Evolutionary conservation across 345 rosid genomes (phyloP), one percentile per base, ranked within the genome.

Genomic region (Dipteronia sinensis): DNA sequence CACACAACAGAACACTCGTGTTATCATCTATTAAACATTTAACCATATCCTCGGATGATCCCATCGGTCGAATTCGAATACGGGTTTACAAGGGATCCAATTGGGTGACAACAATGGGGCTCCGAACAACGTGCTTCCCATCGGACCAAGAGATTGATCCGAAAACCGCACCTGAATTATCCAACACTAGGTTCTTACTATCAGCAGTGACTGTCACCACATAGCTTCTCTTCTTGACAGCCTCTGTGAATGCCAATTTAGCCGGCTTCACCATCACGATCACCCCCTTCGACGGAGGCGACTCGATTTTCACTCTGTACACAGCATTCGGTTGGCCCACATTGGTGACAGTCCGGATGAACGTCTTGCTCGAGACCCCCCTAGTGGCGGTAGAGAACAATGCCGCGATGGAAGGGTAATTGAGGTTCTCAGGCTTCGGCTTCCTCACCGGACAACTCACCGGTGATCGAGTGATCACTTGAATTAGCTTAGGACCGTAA

Each of bases 131-230:
- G 73, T 92, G 99, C 77, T 79, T 89, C 78, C 93, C 97, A 29
- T 95, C 93, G 0, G 87, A 86, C 99, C 98, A 94, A 0, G 93
- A 81, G 27, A 95, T 79, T 0, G 97, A 90, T 73, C 98, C 97
- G 40, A 91, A 94, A 0, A 73, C 84, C 19, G 90, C 97, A 66
- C 95, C 95, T 0, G 92, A 79, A 76, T 92, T 86, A 49, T 76
- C 94, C 72, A 89, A 56, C 82, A 85, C 85, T 64, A 92, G 71
- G 23, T 81, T 83, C 80, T 79, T 83, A 76, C 84, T 72, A 67
- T 95, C 80, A 0, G 90, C 92, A 9, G 87, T 85, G 20, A 91
- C 71, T 0, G 91, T 90, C 67, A 94, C 90, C 23, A 82, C 77
- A 71, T 80, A 94, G 74, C 91, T 93, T 76, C 73, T 77, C 81